Base-by-base conservation (phyloP, 495 filamentous ascomycete genomes). In the Umbilicaria muhlenbergii region DNA sequence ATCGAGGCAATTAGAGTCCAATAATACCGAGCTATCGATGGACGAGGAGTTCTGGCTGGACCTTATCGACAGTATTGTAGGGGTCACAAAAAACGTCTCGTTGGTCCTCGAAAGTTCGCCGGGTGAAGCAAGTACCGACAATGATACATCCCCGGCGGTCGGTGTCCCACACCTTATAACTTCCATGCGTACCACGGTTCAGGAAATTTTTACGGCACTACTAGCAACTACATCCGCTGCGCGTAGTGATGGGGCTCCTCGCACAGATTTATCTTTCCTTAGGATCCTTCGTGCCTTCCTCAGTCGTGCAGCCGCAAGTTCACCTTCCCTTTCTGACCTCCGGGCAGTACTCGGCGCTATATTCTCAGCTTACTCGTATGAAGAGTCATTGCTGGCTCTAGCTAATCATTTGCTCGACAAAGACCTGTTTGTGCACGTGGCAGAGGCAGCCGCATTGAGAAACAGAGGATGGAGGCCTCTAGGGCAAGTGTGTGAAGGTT, bases 281-380 rank as follows among this genome's bases (percentile, higher is more conserved):
- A 83, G 80, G 39, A 85, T 98, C 42, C 74, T 98, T 5, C 78
- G 86, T 17, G 82, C 82, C 7, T 96, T 98, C 62, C 74, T 98
- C n/a, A 75, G 80, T 3, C 77, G 85, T 15, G 87, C 87, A 0
- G 80, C 84, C 1, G 64, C 68, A 18, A 77, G 81, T 19, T 93
- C 89, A 2, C 86, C 91, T 0, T 89, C 81, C 19, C 73, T 96
- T 0, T 78, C 83, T 4, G 87, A 96, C 54, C 68, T 98, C 11
- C 80, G 92, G 18, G 70, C 75, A 35, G 87, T 95, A 1, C 71
- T 98, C 3, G 67, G 76, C 2, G 85, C 84, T 6, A 86, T 98
- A 37, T 98, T 98, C 60, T 79, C 89, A 2, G 88, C 92, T 0
- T 96, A 98, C 54, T 77, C 86, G 0, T 94, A 94, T 57, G 92